Percentiles rank a stretch among this genome's conserved stretches.
Conservation (phyloP, 2,329 filamentous ascomycete species). For the Colletotrichum acutatum region DNA sequence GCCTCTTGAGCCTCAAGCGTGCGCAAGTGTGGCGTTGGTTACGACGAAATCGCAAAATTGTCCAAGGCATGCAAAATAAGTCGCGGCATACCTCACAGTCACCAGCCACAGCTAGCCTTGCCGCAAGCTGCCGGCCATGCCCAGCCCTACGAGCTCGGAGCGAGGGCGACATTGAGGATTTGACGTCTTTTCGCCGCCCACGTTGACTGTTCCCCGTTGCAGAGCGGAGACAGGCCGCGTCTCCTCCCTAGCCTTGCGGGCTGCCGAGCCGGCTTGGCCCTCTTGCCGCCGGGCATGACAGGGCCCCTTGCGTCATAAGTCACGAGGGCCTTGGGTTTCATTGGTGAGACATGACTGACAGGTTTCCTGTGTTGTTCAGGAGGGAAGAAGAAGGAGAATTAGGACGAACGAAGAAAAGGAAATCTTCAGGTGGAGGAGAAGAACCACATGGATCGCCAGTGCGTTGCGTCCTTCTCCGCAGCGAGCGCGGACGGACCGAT, state of each 20-base stretch:
- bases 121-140: background rate
- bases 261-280: slow-evolving; percentile 31
- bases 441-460: background rate
- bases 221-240: slow-evolving; percentile 33
- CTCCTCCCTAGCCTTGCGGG: slow-evolving; percentile 27
- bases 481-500: slow-evolving; percentile 19
- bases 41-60: background rate
- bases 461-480: slow-evolving; percentile 2
- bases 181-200: slow-evolving; percentile 9
- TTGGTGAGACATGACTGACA: slow-evolving; percentile 28
- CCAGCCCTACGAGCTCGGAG: slow-evolving; percentile 21
- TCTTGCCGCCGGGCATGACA: slow-evolving; percentile 25
- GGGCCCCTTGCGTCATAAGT: slow-evolving; percentile 31
- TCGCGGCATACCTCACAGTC: slow-evolving; percentile 21
- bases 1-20: background rate
- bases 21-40: background rate
- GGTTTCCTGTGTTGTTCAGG: background rate
- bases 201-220: slow-evolving; percentile 9
- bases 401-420: background rate
- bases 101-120: slow-evolving; percentile 27
- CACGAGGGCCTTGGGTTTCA: slow-evolving; percentile 4
- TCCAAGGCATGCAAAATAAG: background rate
- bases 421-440: background rate
- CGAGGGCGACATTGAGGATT: slow-evolving; percentile 5
- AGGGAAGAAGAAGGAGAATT: background rate